Evolutionary conservation across 805 yeast genomes (phyloP), one percentile per base, ranked within the genome.

Genomic region (Kuraishia hungarica): DNA sequence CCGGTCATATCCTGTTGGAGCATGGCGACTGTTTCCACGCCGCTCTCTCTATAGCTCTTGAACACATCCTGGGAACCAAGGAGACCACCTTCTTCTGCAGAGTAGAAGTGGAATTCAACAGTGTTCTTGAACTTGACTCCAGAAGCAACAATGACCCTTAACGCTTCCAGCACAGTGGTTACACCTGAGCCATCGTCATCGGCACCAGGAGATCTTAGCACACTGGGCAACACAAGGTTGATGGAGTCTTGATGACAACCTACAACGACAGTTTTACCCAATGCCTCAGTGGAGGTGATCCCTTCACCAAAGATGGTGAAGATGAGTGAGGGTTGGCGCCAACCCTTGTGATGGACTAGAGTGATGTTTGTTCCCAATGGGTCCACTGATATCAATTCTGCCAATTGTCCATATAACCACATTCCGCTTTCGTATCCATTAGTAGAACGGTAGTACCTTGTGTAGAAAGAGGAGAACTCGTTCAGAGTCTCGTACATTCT

Each of bases 1-100:
- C 97, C 97, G 2, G 96, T 87, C 96, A 92, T 92, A 67, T 93
- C 99, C 67, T 90, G 96, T 70, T 93, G 97, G 47, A 93, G 73
- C 94, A 91, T 86, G 4, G 92, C 91, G 29, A 83, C 79, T 22
- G 93, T 90, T 7, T 77, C 72, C 51, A 71, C 72, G 29, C 73
- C 72, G n/a, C 73, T 62, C 19, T 66, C 61, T 11, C 71, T 65
- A 64, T 87, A 87, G 24, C 71, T 67, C 10, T 79, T 69, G 67
- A 88, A 89, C 11, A 93, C 80, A 58, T 88, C 96, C 59, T 82
- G 77, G 3, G 97, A 89, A 1, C 98, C 98, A 54, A 89, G 73
- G 55, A 89, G 72, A 0, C 97, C 97, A 57, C 89, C 91, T 75
- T 93, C 98, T 72, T 93, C 98, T 1, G 96, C 98, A 26, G 96